Percentiles rank a stretch among this genome's conserved stretches.
Conservation (phyloP, 2,329 filamentous ascomycete species). For the Cercospora berteroae region DNA sequence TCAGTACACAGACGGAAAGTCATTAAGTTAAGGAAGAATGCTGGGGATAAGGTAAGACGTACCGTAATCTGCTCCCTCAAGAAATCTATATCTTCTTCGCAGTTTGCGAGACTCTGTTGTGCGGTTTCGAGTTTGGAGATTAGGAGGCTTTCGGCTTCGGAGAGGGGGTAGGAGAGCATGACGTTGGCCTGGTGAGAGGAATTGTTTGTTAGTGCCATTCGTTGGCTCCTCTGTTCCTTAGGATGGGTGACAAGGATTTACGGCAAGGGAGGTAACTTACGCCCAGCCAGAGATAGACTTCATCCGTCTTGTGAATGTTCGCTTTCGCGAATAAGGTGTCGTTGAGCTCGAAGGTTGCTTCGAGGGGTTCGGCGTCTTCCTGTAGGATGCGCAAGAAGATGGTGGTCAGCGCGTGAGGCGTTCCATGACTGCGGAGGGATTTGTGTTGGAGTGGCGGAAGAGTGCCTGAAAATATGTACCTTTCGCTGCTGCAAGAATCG, state of each 20-base stretch:
- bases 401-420: neutral
- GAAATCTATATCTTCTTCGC: constrained; percentile 95
- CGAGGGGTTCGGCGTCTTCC: constrained; percentile 64
- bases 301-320: constrained; percentile 74
- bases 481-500: constrained; percentile 76
- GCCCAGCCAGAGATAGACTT: constrained; percentile 97
- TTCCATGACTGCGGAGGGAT: neutral
- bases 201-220: neutral
- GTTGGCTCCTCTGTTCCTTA: neutral
- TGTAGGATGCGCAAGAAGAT: constrained; percentile 21
- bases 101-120: constrained; percentile 76
- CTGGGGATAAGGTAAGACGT: constrained; percentile 36
- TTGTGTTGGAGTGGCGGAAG: neutral
- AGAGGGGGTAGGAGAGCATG: constrained; percentile 91
- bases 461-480: constrained; percentile 43
- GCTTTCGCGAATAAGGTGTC: constrained; percentile 93
- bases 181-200: constrained; percentile 72
- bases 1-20: neutral
- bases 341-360: constrained; percentile 94
- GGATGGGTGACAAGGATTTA: neutral
- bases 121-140: constrained; percentile 75
- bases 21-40: neutral
- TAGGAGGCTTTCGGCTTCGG: constrained; percentile 79
- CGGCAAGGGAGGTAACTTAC: constrained; percentile 49
- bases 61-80: constrained; percentile 95